Conservation (phyloP, 139 green algal species). For the Chlamydomonas sp. region DNA sequence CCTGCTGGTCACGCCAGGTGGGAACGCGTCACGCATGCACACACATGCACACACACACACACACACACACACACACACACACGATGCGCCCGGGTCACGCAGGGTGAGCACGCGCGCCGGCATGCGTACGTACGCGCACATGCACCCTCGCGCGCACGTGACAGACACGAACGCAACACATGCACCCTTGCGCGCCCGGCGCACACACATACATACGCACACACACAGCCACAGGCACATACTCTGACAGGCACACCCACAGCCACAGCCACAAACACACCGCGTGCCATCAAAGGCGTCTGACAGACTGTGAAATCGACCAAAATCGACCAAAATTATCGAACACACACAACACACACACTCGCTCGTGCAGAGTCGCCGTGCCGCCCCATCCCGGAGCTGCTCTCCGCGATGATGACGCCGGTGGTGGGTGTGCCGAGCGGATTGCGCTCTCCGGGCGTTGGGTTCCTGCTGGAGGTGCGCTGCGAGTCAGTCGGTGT, state of each 20-base stretch:
- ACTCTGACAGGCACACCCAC: neutral
- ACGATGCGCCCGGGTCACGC: neutral
- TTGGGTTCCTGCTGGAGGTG: conserved; percentile 1
- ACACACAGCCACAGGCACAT: neutral
- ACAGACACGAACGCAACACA: neutral
- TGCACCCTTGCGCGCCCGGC: neutral
- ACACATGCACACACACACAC: conserved; percentile 25
- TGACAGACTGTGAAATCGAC: neutral
- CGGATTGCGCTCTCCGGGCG: neutral
- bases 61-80: neutral
- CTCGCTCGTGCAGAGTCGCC: neutral
- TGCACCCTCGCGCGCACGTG: neutral
- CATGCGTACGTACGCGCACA: conserved; percentile 34
- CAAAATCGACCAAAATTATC: neutral
- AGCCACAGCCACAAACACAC: neutral
- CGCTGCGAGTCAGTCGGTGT: neutral
- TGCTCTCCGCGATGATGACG: neutral
- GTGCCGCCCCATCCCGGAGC: neutral
- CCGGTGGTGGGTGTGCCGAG: neutral
- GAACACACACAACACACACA: too few species aligned
- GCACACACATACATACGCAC: neutral
- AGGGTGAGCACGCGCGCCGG: conserved; percentile 56
- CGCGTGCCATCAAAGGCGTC: neutral
- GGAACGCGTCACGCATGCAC: conserved; percentile 51
- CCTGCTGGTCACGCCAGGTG: conserved; percentile 46